phyloP scores from a whole-genome alignment of 176 grass and related monocot genomes.

The barley (Hordeum vulgare) region MorexV3_pseudomolecules_assembly NC_058522.1:1201201-1201700 shows the following conservation, averaged over 20 bases:
- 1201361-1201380: not conserved
- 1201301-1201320: not conserved
- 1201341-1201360: not conserved
- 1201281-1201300: not conserved
- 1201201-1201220: not conserved
- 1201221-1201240: not conserved
- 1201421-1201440: not conserved
- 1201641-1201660: too few species aligned
- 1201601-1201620: not conserved
- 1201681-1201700: too few species aligned
- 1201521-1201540: not conserved
- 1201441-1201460: not conserved
- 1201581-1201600: not conserved
- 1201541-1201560: not conserved
- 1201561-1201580: not conserved
- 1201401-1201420: too few species aligned
- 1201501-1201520: not conserved
- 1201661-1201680: too few species aligned
- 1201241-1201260: constrained; percentile 7
- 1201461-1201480: not conserved
- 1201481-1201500: not conserved
- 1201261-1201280: not conserved
- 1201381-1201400: too few species aligned
- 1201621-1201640: not conserved
- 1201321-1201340: constrained; percentile 6